Evolutionary conservation across 73 alveolate species (phyloP).

Genomic region (Paraurostyla sp.): DNA sequence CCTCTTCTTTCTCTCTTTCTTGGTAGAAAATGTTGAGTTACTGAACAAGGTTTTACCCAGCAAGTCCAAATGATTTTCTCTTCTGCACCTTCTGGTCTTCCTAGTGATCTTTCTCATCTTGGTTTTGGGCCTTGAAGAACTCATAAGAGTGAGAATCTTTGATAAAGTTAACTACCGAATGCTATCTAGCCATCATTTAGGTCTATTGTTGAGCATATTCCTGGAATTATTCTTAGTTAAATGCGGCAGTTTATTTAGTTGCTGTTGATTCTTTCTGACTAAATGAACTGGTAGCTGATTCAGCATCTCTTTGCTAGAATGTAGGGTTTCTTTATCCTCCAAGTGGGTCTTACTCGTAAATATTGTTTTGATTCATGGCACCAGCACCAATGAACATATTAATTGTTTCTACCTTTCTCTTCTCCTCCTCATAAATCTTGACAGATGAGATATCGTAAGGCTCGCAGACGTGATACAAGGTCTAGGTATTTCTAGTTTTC

Average conservation of each 20-base stretch:
- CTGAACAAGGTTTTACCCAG: not conserved
- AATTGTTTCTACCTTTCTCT: not conserved
- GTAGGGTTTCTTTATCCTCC: slow-evolving; percentile 1
- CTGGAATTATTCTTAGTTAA: not conserved
- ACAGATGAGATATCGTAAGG: slow-evolving; percentile 49
- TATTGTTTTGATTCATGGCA: not conserved
- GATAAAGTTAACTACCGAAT: slow-evolving; percentile 18
- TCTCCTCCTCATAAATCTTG: slow-evolving; percentile 5
- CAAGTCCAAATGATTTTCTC: not conserved
- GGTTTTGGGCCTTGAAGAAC: not conserved
- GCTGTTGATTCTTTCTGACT: not conserved
- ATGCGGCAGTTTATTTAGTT: not conserved
- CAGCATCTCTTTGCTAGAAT: not conserved
- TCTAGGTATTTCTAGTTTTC: slow-evolving; percentile 4
- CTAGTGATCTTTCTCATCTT: not conserved
- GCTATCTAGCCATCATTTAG: slow-evolving; percentile 9
- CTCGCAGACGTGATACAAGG: slow-evolving; percentile 40
- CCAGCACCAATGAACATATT: too few species aligned
- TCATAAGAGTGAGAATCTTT: slow-evolving; percentile 36
- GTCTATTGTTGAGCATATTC: not conserved
- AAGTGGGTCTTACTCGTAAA: slow-evolving; percentile 6
- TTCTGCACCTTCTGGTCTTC: not conserved
- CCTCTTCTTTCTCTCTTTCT: slow-evolving; percentile 51
- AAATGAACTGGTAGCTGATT: not conserved
- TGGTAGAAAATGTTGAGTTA: slow-evolving; percentile 31